Base-by-base conservation (phyloP, 331 rosid species). In the Cydonia oblonga region DNA sequence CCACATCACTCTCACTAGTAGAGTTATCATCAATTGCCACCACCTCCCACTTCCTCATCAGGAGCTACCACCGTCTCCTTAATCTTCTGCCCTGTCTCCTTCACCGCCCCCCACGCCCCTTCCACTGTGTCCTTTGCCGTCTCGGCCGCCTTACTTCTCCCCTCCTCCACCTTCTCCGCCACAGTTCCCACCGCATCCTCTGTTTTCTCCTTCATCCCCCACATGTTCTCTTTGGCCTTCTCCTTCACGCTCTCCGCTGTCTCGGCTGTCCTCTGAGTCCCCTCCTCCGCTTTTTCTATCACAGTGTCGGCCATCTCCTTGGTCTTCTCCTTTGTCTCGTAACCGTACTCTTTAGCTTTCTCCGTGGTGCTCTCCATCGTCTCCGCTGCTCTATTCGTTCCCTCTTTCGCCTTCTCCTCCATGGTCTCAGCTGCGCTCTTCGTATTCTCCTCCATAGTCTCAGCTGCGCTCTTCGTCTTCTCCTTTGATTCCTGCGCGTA, bases 61-160 rank as follows among this genome's bases (percentile, higher is more conserved):
- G 64, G 64, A 12, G 32, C 30, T 0, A 24, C 57, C 69, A 87
- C 77, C 1, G 83, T 79, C 52, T 86, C 85, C 84, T 81, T 87
- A 5, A 78, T 66, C 80, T 62, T 81, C 72, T 79, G 76, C 15
- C 80, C 64, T 0, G 83, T 82, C 51, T 82, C 89, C 79, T 83
- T 87, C 0, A 87, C 74, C 0, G 81, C 30, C 57, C 76, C 87
- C 87, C 89, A 81, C 1, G 64, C 72, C 70, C 53, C 40, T 3
- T 62, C 9, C 40, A 24, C 86, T 2, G 84, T 66, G 26, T 68
- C 82, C 62, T 71, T 68, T 0, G 61, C 72, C 32, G 33, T 49
- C 44, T 75, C 76, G 56, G 65, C 69, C n/a, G 42, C 68, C 30
- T 52, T 72, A 26, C 73, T 69, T 12, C 66, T 61, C 5, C 82